Percentiles rank a stretch among this genome's conserved stretches.
Evolutionary conservation across 2,329 filamentous ascomycete genomes (phyloP).

Genomic region (Nigrospora sphaerica): DNA sequence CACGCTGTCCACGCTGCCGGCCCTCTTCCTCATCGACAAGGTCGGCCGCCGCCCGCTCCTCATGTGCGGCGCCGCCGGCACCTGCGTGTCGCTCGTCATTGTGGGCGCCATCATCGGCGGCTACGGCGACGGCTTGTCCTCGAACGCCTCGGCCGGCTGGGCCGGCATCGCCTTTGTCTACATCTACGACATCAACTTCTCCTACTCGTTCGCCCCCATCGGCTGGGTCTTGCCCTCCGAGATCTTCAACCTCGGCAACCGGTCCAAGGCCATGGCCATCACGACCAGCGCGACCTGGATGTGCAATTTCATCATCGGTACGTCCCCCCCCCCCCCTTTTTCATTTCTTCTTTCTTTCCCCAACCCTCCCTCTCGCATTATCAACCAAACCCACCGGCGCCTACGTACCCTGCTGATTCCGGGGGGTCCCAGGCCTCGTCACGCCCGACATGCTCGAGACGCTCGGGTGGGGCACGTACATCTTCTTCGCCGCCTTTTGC

Average conservation of each 20-base stretch:
- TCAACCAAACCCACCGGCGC: background rate
- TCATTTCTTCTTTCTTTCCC: background rate
- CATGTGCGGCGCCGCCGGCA: constrained; percentile 25
- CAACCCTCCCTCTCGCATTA: background rate
- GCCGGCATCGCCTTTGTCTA: constrained; percentile 51
- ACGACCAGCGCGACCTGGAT: constrained; percentile 51
- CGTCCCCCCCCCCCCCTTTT: background rate
- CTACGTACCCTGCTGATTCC: background rate
- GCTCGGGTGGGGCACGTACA: constrained; percentile 44
- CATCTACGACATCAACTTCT: constrained; percentile 40
- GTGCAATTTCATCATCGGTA: constrained; percentile 31
- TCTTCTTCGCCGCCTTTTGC: constrained; percentile 53
- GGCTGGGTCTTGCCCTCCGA: constrained; percentile 51
- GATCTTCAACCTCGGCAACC: constrained; percentile 50
- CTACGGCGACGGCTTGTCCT: constrained; percentile 36
- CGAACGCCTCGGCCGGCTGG: constrained; percentile 46
- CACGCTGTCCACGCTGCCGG: constrained; percentile 34
- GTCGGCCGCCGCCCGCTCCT: constrained; percentile 38
- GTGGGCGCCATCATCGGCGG: constrained; percentile 45
- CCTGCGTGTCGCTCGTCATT: constrained; percentile 41
- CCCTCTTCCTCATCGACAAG: constrained; percentile 33
- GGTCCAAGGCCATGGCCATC: constrained; percentile 54
- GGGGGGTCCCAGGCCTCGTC: constrained; percentile 21
- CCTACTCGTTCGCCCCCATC: constrained; percentile 31
- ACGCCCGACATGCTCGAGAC: constrained; percentile 49